These are phyloP conservation scores for Cornus kousa DNA, from an alignment of 148 eudicot species.

Conservation along the genomic window DNA sequence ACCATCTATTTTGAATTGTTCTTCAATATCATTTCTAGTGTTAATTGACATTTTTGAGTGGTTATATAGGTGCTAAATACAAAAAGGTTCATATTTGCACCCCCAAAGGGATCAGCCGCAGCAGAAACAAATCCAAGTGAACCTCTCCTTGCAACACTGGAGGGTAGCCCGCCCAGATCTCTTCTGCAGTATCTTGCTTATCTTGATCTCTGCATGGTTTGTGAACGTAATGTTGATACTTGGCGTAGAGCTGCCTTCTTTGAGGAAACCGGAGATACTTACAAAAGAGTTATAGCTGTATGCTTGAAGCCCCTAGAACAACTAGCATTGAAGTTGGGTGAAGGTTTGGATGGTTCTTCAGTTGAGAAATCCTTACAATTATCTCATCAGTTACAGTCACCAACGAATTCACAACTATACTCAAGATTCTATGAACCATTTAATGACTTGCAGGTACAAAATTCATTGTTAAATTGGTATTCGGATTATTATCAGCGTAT, in stretches of 20 bases:
- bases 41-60: not conserved
- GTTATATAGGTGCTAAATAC: constrained; percentile 67
- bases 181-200: constrained; percentile 80
- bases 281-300: constrained; percentile 68
- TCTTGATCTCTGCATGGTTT: constrained; percentile 87
- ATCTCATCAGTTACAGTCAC: constrained; percentile 63
- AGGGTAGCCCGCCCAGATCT: constrained; percentile 65
- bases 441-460: constrained; percentile 73
- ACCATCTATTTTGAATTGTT: not conserved
- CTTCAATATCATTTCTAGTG: not conserved
- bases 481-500: not conserved
- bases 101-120: constrained; percentile 85
- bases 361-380: constrained; percentile 47
- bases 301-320: constrained; percentile 79
- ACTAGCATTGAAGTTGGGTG: constrained; percentile 57
- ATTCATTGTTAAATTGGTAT: not conserved
- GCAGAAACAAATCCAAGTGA: constrained; percentile 86
- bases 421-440: constrained; percentile 59
- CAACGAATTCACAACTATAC: constrained; percentile 36
- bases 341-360: constrained; percentile 48
- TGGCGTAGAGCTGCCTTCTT: constrained; percentile 96
- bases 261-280: constrained; percentile 90
- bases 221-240: constrained; percentile 75
- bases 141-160: constrained; percentile 68
- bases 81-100: constrained; percentile 77